A percentile compares a stretch with the other conserved stretches of the same genome.
Conservation (phyloP, 257 asterid genomes). For the Scutellaria galericulata region DNA sequence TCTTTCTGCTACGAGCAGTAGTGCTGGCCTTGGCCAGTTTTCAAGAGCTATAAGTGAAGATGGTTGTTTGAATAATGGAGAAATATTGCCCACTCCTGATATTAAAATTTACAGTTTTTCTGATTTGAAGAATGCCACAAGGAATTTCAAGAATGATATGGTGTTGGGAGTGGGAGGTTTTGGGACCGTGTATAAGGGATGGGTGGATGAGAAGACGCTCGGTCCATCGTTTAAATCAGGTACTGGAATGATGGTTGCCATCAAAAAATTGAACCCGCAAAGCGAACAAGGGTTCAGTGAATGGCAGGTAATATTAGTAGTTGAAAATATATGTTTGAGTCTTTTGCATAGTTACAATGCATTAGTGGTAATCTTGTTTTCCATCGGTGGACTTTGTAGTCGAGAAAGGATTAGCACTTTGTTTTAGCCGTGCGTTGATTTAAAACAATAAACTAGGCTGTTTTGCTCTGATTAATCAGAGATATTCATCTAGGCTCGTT, state of each 20-base stretch:
- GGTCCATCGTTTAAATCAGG: conserved; percentile 42
- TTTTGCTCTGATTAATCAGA: neutral
- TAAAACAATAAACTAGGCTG: neutral
- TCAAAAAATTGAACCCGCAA: conserved; percentile 52
- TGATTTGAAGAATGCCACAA: conserved; percentile 50
- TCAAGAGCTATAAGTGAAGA: conserved; percentile 45
- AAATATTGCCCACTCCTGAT: conserved; percentile 45
- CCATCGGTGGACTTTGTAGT: neutral
- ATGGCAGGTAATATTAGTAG: conserved; percentile 49
- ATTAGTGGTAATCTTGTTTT: neutral
- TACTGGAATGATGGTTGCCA: conserved; percentile 51
- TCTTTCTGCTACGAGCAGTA: conserved; percentile 45
- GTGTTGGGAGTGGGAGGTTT: conserved; percentile 61
- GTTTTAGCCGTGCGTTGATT: neutral
- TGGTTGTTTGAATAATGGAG: conserved; percentile 36
- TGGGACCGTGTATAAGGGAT: conserved; percentile 59
- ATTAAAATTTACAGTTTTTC: conserved; percentile 43
- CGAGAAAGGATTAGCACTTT: conserved; percentile 1
- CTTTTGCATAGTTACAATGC: neutral
- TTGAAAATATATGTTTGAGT: neutral
- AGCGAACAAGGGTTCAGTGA: conserved; percentile 56
- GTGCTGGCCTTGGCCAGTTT: conserved; percentile 41
- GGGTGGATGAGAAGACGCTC: conserved; percentile 53
- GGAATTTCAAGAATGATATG: conserved; percentile 50
- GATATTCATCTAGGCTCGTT: neutral